phyloP scores from a whole-genome alignment of 176 grass and related monocot genomes.

The Tillandsia fasciculata region DNA sequence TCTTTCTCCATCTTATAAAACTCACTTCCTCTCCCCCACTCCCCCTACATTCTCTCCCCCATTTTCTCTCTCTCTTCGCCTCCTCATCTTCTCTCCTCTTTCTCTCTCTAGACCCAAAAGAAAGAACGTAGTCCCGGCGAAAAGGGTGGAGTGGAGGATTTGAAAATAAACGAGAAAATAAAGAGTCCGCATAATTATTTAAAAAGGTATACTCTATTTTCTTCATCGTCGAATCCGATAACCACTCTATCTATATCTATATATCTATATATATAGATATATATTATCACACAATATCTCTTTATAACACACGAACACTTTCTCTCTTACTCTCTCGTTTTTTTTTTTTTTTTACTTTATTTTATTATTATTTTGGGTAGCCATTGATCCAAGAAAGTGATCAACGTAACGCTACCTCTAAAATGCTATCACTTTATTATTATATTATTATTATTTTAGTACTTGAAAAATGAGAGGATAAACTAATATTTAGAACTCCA shows the following conservation, averaged over 20 bases:
- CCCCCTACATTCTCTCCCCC: constrained; percentile 14
- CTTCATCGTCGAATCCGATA: constrained; percentile 38
- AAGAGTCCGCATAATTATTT: constrained; percentile 13
- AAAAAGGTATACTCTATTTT: constrained; percentile 32
- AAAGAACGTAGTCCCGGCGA: constrained; percentile 4
- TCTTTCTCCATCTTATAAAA: not conserved
- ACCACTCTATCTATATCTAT: constrained; percentile 14
- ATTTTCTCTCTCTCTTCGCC: constrained; percentile 33
- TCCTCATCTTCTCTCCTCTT: constrained; percentile 24
- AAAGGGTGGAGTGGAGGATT: constrained; percentile 7
- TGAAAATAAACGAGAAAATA: too few relatives aligned
- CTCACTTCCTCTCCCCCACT: not conserved
- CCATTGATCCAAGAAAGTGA: constrained; percentile 53
- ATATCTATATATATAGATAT: not conserved
- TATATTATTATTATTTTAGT: not conserved
- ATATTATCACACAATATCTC: not conserved
- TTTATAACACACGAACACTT: not conserved
- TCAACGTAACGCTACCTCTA: not conserved
- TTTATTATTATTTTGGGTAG: not conserved
- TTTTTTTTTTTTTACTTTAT: constrained; percentile 20
- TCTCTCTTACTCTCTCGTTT: not conserved
- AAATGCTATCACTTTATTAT: too few relatives aligned
- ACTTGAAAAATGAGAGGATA: not conserved
- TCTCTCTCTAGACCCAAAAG: constrained; percentile 13
- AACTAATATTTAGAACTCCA: too few relatives aligned